phyloP scores from a whole-genome alignment of 2,329 filamentous ascomycete genomes.

The Ceratocystis smalleyi region DNA sequence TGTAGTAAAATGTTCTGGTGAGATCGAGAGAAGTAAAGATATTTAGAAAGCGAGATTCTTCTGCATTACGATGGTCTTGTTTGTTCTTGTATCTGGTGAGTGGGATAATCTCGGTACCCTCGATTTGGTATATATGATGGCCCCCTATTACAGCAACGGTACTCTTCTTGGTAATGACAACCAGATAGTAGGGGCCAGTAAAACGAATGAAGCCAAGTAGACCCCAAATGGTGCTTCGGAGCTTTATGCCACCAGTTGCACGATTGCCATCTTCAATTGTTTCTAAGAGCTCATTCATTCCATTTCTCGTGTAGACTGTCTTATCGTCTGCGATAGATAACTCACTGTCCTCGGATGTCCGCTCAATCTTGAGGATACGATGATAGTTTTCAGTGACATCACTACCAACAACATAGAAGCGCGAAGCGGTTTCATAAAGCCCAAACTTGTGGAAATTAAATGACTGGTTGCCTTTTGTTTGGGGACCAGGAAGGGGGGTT shows the following conservation, averaged over 20 bases:
- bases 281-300: slow-evolving; percentile 86
- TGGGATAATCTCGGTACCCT: slow-evolving; percentile 81
- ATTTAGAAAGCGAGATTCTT: slow-evolving; percentile 75
- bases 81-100: slow-evolving; percentile 63
- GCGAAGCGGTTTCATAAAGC: slow-evolving; percentile 85
- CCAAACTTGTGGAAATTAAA: slow-evolving; percentile 71
- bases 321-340: slow-evolving; percentile 84
- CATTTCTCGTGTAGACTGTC: slow-evolving; percentile 78
- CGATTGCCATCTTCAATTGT: slow-evolving; percentile 93
- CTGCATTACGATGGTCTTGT: slow-evolving; percentile 62
- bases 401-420: slow-evolving; percentile 87
- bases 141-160: slow-evolving; percentile 93
- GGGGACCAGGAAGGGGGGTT: background rate
- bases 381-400: slow-evolving; percentile 82
- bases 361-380: slow-evolving; percentile 85
- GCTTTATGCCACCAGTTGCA: slow-evolving; percentile 71
- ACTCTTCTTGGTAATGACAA: slow-evolving; percentile 87
- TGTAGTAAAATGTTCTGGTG: slow-evolving; percentile 89
- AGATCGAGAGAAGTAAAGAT: slow-evolving; percentile 87
- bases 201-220: slow-evolving; percentile 90
- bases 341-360: slow-evolving; percentile 61
- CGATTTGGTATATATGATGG: slow-evolving; percentile 89
- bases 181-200: slow-evolving; percentile 92
- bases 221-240: slow-evolving; percentile 85
- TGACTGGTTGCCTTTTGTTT: background rate